Percentiles rank a stretch among this genome's conserved stretches.
These are phyloP conservation scores for Santalum album DNA, from an alignment of 164 flowering plant species.

Conservation along the genomic window DNA sequence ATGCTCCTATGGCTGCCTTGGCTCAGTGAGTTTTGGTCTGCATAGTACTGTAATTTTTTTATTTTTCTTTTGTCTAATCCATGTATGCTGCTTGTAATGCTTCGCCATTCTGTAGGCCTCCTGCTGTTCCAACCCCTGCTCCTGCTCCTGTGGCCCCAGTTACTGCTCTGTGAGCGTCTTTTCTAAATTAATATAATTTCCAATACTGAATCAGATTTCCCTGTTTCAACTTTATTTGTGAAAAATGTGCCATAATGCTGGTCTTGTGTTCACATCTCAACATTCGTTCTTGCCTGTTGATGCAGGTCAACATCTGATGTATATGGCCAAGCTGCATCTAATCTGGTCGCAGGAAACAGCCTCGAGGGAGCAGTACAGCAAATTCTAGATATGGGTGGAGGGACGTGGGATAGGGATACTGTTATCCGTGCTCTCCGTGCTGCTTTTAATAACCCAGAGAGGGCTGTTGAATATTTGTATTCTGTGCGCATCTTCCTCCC, in stretches of 20 bases:
- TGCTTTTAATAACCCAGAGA: constrained; percentile 92
- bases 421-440: constrained; percentile 93
- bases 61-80: neutral
- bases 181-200: too few relatives aligned
- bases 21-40: constrained; percentile 36
- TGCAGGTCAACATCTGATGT: constrained; percentile 47
- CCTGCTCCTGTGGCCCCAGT: constrained; percentile 13
- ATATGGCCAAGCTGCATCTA: constrained; percentile 86
- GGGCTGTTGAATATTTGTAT: constrained; percentile 92
- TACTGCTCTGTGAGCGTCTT: constrained; percentile 27
- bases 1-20: constrained; percentile 28
- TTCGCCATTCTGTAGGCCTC: constrained; percentile 21
- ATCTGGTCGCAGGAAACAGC: constrained; percentile 74
- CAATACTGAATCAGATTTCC: too few relatives aligned
- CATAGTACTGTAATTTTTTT: neutral
- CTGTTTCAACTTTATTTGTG: too few relatives aligned
- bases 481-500: constrained; percentile 50
- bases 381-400: constrained; percentile 95
- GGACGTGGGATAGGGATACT: constrained; percentile 89
- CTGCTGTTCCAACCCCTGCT: constrained; percentile 20
- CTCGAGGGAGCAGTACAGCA: constrained; percentile 65
- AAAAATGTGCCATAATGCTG: too few relatives aligned
- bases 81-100: neutral
- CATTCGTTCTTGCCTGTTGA: constrained; percentile 6
- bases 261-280: neutral